Conservation (phyloP, 495 filamentous ascomycete species). For the Penicillium dipodomyicola region DNA sequence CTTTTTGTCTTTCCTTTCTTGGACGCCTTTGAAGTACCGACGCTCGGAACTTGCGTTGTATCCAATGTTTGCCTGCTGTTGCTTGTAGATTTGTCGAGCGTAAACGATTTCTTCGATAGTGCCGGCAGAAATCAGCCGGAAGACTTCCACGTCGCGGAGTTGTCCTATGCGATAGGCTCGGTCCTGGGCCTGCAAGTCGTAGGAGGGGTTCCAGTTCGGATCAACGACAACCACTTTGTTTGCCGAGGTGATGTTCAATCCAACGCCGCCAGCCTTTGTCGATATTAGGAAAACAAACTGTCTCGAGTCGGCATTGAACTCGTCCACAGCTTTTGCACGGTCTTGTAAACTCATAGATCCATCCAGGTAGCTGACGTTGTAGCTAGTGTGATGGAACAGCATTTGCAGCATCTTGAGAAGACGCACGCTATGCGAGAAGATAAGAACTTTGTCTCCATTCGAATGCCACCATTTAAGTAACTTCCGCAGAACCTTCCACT, state of each 20-base stretch:
- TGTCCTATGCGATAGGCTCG: slow-evolving; percentile 96
- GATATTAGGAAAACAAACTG: slow-evolving; percentile 97
- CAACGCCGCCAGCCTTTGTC: slow-evolving; percentile 85
- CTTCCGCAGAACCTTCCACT: slow-evolving; percentile 91
- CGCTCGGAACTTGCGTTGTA: slow-evolving; percentile 91
- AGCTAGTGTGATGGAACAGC: slow-evolving; percentile 85
- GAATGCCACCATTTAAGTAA: slow-evolving; percentile 85
- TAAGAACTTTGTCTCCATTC: slow-evolving; percentile 88
- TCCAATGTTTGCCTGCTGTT: slow-evolving; percentile 96
- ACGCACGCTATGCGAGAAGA: slow-evolving; percentile 88
- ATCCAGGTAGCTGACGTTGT: slow-evolving; percentile 89
- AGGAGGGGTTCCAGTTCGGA: slow-evolving; percentile 95
- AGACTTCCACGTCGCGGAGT: slow-evolving; percentile 90
- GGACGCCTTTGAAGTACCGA: slow-evolving; percentile 93
- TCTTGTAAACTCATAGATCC: slow-evolving; percentile 86
- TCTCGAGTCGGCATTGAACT: slow-evolving; percentile 84
- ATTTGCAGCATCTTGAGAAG: slow-evolving; percentile 81
- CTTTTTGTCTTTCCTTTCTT: slow-evolving; percentile 74
- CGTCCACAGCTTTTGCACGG: slow-evolving; percentile 71
- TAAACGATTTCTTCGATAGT: slow-evolving; percentile 98
- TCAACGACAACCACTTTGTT: slow-evolving; percentile 98
- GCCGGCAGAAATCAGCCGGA: slow-evolving; percentile 85
- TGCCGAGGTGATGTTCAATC: slow-evolving; percentile 93
- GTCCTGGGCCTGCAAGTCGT: slow-evolving; percentile 94
- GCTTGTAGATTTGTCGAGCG: slow-evolving; percentile 96